A percentile compares a stretch with the other conserved stretches of the same genome.
phyloP scores from a whole-genome alignment of 345 rosid species.

The Populus alba region DNA sequence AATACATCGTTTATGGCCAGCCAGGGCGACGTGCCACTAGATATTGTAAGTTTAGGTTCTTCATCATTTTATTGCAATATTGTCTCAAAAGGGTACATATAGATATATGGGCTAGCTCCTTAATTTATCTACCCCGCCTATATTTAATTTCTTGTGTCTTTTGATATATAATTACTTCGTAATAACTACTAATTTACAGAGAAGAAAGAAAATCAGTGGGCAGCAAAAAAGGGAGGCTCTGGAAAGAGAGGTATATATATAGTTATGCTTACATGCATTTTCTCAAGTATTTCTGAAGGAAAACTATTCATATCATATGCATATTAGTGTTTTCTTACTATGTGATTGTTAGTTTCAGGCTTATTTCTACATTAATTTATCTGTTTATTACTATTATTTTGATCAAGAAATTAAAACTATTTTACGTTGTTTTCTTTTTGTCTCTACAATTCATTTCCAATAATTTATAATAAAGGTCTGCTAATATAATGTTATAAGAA shows the following conservation, averaged over 20 bases:
- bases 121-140: neutral
- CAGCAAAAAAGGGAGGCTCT: conserved; percentile 71
- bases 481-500: too few species aligned
- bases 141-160: neutral
- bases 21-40: conserved; percentile 15
- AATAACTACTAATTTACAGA: conserved; percentile 31
- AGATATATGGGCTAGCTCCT: neutral
- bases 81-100: neutral
- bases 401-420: too few species aligned
- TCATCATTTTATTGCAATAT: neutral
- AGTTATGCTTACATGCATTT: too few species aligned
- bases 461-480: too few species aligned
- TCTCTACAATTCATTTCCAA: too few species aligned
- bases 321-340: neutral
- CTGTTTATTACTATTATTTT: too few species aligned
- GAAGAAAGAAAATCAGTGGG: conserved; percentile 59
- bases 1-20: conserved; percentile 26
- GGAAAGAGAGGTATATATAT: conserved; percentile 69
- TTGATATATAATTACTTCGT: neutral
- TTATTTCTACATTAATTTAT: too few species aligned
- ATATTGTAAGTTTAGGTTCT: conserved; percentile 31
- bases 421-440: too few species aligned
- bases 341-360: neutral
- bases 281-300: neutral
- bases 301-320: neutral